Evolutionary conservation across 345 rosid genomes (phyloP).

Genomic region (Salix viminalis): DNA sequence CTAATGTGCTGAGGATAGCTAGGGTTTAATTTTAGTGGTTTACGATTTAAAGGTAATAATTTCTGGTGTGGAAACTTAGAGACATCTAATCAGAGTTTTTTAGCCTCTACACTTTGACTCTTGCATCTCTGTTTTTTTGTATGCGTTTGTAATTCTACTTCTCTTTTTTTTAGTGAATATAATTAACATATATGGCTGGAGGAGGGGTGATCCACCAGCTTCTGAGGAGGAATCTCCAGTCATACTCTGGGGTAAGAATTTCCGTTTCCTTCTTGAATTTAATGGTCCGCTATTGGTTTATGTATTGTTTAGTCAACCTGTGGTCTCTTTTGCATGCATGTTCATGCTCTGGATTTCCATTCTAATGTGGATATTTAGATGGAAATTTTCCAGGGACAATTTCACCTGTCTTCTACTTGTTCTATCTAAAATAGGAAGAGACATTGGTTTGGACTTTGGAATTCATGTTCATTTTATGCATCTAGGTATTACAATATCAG

Average conservation of each 20-base stretch:
- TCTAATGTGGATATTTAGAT: background rate
- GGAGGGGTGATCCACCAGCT: slow-evolving; percentile 81
- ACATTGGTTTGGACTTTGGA: background rate
- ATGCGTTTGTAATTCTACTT: background rate
- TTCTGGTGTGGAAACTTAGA: background rate
- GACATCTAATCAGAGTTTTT: background rate
- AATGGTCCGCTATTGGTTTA: background rate
- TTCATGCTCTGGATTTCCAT: background rate
- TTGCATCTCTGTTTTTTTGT: background rate
- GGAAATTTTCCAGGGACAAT: background rate
- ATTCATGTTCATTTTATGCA: background rate
- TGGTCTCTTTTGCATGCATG: background rate
- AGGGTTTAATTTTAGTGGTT: background rate
- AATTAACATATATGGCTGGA: slow-evolving; percentile 70
- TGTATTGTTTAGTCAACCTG: background rate
- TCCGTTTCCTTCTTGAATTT: background rate
- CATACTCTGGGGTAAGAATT: slow-evolving; percentile 54
- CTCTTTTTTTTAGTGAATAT: slow-evolving; percentile 17
- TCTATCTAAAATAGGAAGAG: background rate
- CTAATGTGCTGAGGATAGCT: background rate
- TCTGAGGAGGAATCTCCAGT: slow-evolving; percentile 73
- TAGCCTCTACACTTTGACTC: background rate
- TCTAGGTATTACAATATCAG: background rate
- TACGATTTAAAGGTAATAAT: too few relatives aligned
- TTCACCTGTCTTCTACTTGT: background rate